phyloP scores from a whole-genome alignment of 2,329 filamentous ascomycete species.

The Trichoderma aggressivum region DNA sequence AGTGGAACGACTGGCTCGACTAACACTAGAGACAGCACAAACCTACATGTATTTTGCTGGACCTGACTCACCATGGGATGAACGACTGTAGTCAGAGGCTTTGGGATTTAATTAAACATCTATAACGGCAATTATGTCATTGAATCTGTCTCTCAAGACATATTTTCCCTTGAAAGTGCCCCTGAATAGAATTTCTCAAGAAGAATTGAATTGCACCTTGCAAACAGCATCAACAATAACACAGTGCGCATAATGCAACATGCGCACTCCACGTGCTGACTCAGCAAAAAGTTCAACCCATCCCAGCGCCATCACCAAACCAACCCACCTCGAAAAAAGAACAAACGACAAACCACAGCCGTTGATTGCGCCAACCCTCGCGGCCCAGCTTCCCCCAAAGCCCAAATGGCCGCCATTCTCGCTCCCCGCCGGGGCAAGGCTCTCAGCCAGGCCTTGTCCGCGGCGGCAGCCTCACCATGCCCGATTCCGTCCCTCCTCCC shows the following conservation, averaged over 20 bases:
- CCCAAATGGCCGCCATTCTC: conserved; percentile 56
- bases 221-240: neutral
- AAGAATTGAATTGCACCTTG: neutral
- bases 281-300: conserved; percentile 15
- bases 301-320: conserved; percentile 1
- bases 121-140: too few relatives aligned
- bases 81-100: neutral
- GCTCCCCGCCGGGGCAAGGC: conserved; percentile 59
- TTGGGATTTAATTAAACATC: too few relatives aligned
- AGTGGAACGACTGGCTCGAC: neutral
- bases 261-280: neutral
- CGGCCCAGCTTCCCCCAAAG: neutral
- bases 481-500: neutral
- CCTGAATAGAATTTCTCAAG: too few relatives aligned
- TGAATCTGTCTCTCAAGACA: too few relatives aligned
- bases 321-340: neutral
- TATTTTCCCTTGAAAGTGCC: too few relatives aligned
- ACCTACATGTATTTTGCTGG: neutral
- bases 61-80: neutral
- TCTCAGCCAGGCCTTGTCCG: conserved; percentile 54
- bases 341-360: neutral
- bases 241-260: neutral
- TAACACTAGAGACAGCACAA: neutral
- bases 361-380: neutral
- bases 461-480: conserved; percentile 31